phyloP scores from a whole-genome alignment of 2,329 filamentous ascomycete genomes.

The Fusarium gaditjirri region DNA sequence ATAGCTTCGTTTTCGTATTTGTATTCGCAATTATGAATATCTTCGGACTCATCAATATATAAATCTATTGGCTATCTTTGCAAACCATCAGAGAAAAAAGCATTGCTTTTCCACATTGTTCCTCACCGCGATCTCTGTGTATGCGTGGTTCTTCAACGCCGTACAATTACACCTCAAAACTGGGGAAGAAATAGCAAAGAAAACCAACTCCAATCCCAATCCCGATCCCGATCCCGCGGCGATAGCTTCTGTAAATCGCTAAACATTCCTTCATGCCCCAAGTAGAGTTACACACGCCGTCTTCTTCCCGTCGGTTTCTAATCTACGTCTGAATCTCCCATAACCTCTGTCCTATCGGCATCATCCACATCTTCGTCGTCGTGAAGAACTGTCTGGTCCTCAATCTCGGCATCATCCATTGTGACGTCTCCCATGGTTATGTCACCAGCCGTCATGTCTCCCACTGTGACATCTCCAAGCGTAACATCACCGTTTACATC shows the following conservation, averaged over 20 bases:
- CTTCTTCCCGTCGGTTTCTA: constrained; percentile 13
- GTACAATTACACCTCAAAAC: constrained; percentile 28
- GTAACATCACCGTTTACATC: constrained; percentile 54
- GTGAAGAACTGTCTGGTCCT: constrained; percentile 53
- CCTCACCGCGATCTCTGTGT: constrained; percentile 16
- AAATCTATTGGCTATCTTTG: constrained; percentile 22
- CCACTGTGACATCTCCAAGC: constrained; percentile 51
- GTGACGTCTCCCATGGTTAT: constrained; percentile 52
- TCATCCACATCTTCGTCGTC: constrained; percentile 61
- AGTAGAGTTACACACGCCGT: constrained; percentile 15
- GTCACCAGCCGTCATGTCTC: constrained; percentile 47
- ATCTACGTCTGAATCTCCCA: constrained; percentile 52
- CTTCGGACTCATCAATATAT: background rate
- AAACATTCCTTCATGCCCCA: constrained; percentile 19
- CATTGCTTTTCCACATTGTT: constrained; percentile 11
- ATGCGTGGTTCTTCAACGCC: constrained; percentile 26
- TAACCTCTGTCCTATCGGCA: constrained; percentile 51
- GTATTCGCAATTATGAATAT: constrained; percentile 23
- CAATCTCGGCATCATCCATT: constrained; percentile 65
- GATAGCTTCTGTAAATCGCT: constrained; percentile 28
- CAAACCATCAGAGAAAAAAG: constrained; percentile 1
- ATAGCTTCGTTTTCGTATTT: constrained; percentile 42
- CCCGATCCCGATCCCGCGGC: constrained; percentile 4
- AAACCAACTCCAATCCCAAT: constrained; percentile 32
- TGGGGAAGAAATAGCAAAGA: constrained; percentile 6